Conservation (phyloP, 495 filamentous ascomycete genomes). For the Cetradonia linearis region DNA sequence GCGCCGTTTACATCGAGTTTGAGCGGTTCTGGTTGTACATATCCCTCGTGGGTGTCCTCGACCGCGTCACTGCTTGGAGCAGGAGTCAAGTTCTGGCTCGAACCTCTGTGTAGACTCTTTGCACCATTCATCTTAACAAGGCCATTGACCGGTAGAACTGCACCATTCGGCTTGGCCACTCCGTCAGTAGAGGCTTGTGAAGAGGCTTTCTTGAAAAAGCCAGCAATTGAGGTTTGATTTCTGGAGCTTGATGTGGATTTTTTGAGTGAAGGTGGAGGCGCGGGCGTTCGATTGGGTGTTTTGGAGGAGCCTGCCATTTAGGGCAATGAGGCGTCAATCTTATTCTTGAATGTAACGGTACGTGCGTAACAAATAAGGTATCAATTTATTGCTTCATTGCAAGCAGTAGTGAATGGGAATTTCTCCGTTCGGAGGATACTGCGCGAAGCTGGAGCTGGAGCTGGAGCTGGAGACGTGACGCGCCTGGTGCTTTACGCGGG, state of each 20-base stretch:
- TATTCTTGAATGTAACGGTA: not conserved
- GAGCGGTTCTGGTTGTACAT: slow-evolving; percentile 18
- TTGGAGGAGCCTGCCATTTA: slow-evolving; percentile 16
- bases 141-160: slow-evolving; percentile 14
- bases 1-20: slow-evolving; percentile 24
- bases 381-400: not conserved
- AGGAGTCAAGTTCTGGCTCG: slow-evolving; percentile 53
- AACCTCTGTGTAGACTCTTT: slow-evolving; percentile 32
- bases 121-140: slow-evolving; percentile 18
- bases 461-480: slow-evolving; percentile 1
- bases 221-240: slow-evolving; percentile 69
- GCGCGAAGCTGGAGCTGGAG: too few species aligned
- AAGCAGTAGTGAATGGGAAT: not conserved
- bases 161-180: slow-evolving; percentile 37
- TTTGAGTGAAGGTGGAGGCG: slow-evolving; percentile 38
- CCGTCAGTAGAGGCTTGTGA: slow-evolving; percentile 28
- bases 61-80: slow-evolving; percentile 67
- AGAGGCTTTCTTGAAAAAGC: slow-evolving; percentile 63
- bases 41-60: slow-evolving; percentile 31
- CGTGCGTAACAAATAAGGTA: not conserved
- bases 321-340: not conserved
- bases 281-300: slow-evolving; percentile 24
- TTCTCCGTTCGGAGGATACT: not conserved
- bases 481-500: slow-evolving; percentile 1
- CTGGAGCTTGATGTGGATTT: slow-evolving; percentile 44